Evolutionary conservation across 345 rosid species (phyloP).

Genomic region (Rhodomyrtus tomentosa): DNA sequence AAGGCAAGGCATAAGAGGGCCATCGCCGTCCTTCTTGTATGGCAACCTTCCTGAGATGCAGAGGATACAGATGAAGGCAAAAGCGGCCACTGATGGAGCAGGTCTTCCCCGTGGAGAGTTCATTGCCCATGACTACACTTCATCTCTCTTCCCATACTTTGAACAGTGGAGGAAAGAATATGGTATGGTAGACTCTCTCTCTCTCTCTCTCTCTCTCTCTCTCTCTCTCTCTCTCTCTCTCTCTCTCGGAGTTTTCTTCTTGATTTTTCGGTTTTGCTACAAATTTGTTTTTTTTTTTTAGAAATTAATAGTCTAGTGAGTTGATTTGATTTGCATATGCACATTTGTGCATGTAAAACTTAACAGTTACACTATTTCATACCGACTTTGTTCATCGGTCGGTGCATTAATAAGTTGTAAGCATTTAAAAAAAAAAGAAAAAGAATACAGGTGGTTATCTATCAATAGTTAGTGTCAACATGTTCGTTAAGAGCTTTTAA

Average conservation of each 20-base stretch:
- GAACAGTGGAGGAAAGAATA: slow-evolving; percentile 69
- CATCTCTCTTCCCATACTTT: slow-evolving; percentile 64
- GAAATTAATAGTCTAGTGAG: background rate
- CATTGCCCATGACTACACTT: slow-evolving; percentile 59
- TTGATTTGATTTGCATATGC: background rate
- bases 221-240: background rate
- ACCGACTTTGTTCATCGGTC: background rate
- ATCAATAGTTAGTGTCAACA: background rate
- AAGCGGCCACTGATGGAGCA: background rate
- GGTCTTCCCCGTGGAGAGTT: slow-evolving; percentile 7
- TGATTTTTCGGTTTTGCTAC: background rate
- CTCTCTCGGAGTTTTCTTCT: background rate
- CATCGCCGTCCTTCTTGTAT: slow-evolving; percentile 39
- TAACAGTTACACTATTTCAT: background rate
- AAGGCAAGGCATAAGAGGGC: slow-evolving; percentile 64
- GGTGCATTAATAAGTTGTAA: background rate
- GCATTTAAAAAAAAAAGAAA: background rate
- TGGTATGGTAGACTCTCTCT: slow-evolving; percentile 18
- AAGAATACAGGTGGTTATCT: background rate
- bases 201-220: background rate
- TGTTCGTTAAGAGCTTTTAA: background rate
- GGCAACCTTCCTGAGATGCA: slow-evolving; percentile 72
- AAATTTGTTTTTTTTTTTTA: background rate
- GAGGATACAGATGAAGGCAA: slow-evolving; percentile 19
- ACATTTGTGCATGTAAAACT: background rate